Conservation (phyloP, 2,329 filamentous ascomycete genomes). For the Cadophora gregata region DNA sequence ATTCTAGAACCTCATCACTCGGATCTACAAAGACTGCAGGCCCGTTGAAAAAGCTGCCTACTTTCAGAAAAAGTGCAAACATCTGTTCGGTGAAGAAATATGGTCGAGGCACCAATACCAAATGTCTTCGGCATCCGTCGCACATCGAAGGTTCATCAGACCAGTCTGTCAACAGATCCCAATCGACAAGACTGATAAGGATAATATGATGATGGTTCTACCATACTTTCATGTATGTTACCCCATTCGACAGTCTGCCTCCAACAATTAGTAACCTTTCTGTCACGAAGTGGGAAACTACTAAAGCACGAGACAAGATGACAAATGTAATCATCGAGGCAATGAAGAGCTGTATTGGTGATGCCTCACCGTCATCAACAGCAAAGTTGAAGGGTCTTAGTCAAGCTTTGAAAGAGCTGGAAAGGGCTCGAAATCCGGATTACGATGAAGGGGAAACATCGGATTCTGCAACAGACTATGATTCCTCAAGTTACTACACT, state of each 20-base stretch:
- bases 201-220: conserved; percentile 14
- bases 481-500: not conserved
- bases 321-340: conserved; percentile 13
- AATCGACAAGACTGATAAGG: not conserved
- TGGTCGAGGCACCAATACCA: conserved; percentile 15
- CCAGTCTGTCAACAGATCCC: conserved; percentile 7
- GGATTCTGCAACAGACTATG: not conserved
- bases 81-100: conserved; percentile 6
- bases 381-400: not conserved
- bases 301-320: not conserved
- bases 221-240: conserved; percentile 11
- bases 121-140: conserved; percentile 3
- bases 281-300: conserved; percentile 4
- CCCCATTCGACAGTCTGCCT: not conserved
- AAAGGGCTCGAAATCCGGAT: not conserved
- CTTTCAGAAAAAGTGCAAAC: conserved; percentile 12
- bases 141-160: conserved; percentile 12
- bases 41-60: not conserved
- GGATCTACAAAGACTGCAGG: conserved; percentile 8
- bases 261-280: not conserved
- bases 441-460: not conserved
- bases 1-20: not conserved
- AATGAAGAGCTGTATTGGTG: conserved; percentile 11
- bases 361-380: not conserved
- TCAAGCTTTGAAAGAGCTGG: conserved; percentile 5